phyloP scores from a whole-genome alignment of 2,329 filamentous ascomycete genomes.

The Alternaria triticimaculans region DNA sequence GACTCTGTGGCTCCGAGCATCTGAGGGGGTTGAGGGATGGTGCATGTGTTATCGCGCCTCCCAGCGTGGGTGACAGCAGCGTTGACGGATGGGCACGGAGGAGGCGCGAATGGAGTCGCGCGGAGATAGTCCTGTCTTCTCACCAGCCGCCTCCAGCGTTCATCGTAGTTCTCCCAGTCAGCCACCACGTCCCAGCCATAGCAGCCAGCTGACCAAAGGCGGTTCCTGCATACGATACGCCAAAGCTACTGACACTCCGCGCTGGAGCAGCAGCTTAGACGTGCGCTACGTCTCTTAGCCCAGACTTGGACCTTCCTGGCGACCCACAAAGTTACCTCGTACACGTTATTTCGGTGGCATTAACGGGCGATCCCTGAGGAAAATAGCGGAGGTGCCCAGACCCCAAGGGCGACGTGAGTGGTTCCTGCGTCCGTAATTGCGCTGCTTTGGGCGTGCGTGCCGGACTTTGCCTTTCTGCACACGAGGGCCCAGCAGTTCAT shows the following conservation, averaged over 20 bases:
- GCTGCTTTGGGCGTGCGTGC: constrained; percentile 17
- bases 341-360: constrained; percentile 31
- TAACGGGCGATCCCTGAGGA: constrained; percentile 13
- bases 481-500: constrained; percentile 17
- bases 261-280: not conserved
- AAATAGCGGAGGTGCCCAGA: constrained; percentile 15
- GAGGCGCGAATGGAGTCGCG: not conserved
- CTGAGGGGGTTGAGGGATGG: constrained; percentile 1
- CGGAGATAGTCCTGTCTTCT: not conserved
- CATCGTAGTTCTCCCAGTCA: not conserved
- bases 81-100: not conserved
- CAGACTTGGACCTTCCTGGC: not conserved
- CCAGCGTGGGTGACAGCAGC: not conserved
- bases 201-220: not conserved
- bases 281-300: constrained; percentile 14
- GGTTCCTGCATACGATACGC: not conserved
- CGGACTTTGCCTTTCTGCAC: constrained; percentile 12
- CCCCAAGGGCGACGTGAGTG: constrained; percentile 14
- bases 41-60: constrained; percentile 5
- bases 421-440: constrained; percentile 15
- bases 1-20: not conserved
- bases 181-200: not conserved
- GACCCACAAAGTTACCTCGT: constrained; percentile 27
- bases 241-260: not conserved
- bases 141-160: not conserved